Conservation (phyloP, 208 protist genomes). For the Tritrichomonas foetus region DNA sequence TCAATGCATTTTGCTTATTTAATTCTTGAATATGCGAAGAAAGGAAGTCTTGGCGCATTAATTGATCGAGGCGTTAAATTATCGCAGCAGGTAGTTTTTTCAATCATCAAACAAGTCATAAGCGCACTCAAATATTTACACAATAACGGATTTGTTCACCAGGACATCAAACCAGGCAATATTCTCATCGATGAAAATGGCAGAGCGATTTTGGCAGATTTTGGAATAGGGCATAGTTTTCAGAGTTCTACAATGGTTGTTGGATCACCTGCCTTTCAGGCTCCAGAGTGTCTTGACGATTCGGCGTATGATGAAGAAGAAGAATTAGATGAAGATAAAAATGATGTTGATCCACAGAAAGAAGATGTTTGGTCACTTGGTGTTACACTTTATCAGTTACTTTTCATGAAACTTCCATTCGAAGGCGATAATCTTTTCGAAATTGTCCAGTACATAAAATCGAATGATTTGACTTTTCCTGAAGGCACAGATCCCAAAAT, state of each 20-base stretch:
- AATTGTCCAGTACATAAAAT: background rate
- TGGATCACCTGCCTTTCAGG: background rate
- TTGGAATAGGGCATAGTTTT: slow-evolving; percentile 10
- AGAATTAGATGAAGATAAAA: background rate
- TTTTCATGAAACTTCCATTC: background rate
- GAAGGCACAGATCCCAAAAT: background rate
- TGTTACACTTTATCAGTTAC: background rate
- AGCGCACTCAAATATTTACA: background rate
- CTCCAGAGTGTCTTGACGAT: background rate
- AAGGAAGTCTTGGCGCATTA: background rate
- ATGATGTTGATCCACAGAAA: background rate
- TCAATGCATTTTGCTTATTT: background rate
- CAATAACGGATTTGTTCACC: background rate
- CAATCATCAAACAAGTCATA: too few relatives aligned
- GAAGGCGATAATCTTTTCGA: slow-evolving; percentile 22
- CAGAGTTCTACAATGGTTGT: slow-evolving; percentile 27
- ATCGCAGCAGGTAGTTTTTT: too few relatives aligned
- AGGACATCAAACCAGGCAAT: slow-evolving; percentile 30
- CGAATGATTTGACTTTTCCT: background rate
- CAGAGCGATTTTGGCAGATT: background rate
- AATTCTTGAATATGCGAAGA: background rate
- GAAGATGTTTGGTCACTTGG: slow-evolving; percentile 39
- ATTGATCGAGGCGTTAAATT: background rate
- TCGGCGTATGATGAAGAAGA: background rate
- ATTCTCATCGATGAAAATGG: background rate